Evolutionary conservation across 192 early-diverging fungal species (phyloP), one percentile per base, ranked within the genome.

Genomic region (Phlyctochytrium planicorne): DNA sequence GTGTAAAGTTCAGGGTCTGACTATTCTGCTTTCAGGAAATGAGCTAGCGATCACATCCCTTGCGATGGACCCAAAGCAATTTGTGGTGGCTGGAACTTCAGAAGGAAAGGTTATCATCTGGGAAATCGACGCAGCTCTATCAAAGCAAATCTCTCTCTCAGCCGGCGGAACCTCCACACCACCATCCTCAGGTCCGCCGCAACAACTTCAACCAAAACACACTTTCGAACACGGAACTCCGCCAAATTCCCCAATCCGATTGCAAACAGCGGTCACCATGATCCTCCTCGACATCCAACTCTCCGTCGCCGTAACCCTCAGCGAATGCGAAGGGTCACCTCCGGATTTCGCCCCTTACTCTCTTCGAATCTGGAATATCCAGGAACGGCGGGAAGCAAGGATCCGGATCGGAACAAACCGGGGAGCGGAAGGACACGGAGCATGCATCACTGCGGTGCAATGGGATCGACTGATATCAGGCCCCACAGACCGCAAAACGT

Each of bases 391-490:
- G 6, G 40, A 47, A 20, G 40, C 20, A 14, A 20, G 40, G 40
- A 14, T 47, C 10, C 40, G 40, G 40, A 6, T 47, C 20, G 40
- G 40, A 47, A n/a, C n/a, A n/a, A n/a, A n/a, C n/a, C 40, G 40
- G 40, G 6, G 40, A 14, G 40, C 40, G 14, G 27, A 57, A 12
- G 27, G 55, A 27, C 4, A 57, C 10, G 55, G 55, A 25, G 10
- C 10, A 10, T 29, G 55, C 10, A 57, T 57, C 27, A 59, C 69
- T 30, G 37, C 33, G 6, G 34, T 59, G 16, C 34, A 25, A 10
- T 71, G 69, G 69, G 69, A 71, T 31, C 69, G 69, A 24, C 33
- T 55, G 1, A 23, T 23, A 3, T 23, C 59, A 3, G 29, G 52
- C 2, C 62, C 69, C 24, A 25, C 57, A 2, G 57, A 57, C 4